Percentiles rank a stretch among this genome's conserved stretches.
Conservation (phyloP, 768 basidiomycete species). For the Mycena filopes region DNA sequence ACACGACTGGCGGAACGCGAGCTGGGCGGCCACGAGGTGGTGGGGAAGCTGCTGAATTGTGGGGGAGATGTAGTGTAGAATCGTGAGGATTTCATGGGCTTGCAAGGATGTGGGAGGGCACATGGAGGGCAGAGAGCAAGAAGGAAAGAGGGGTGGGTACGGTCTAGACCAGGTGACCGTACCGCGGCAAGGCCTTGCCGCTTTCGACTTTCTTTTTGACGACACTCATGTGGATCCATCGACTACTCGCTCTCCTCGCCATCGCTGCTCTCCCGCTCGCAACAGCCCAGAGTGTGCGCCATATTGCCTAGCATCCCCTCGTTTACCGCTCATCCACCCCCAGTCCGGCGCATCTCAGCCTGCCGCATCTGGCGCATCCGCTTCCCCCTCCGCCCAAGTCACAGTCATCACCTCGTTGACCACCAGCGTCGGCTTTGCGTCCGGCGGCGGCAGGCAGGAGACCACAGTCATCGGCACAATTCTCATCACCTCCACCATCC, state of each 20-base stretch:
- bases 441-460: slow-evolving; percentile 47
- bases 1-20: slow-evolving; percentile 74
- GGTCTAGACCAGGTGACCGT: not conserved
- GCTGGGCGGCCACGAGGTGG: slow-evolving; percentile 67
- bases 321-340: not conserved
- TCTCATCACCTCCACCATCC: slow-evolving; percentile 57
- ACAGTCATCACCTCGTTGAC: slow-evolving; percentile 52
- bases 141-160: no score
- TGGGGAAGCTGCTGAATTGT: slow-evolving; percentile 64
- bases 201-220: not conserved
- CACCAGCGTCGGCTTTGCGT: slow-evolving; percentile 47
- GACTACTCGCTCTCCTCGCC: slow-evolving; percentile 11
- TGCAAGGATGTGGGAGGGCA: slow-evolving; percentile 31
- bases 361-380: not conserved
- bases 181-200: not conserved
- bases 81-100: slow-evolving; percentile 46
- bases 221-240: slow-evolving; percentile 5
- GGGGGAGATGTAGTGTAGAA: slow-evolving; percentile 69
- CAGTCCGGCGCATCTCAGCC: not conserved
- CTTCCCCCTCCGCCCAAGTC: slow-evolving; percentile 26
- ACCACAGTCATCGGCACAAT: slow-evolving; percentile 54
- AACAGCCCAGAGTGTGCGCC: slow-evolving; percentile 27
- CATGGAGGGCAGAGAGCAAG: slow-evolving; percentile 4
- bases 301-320: not conserved
- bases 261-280: slow-evolving; percentile 17